These are phyloP conservation scores for Blastobotrys terrestris DNA, from an alignment of 805 yeast species.

Conservation along the genomic window DNA sequence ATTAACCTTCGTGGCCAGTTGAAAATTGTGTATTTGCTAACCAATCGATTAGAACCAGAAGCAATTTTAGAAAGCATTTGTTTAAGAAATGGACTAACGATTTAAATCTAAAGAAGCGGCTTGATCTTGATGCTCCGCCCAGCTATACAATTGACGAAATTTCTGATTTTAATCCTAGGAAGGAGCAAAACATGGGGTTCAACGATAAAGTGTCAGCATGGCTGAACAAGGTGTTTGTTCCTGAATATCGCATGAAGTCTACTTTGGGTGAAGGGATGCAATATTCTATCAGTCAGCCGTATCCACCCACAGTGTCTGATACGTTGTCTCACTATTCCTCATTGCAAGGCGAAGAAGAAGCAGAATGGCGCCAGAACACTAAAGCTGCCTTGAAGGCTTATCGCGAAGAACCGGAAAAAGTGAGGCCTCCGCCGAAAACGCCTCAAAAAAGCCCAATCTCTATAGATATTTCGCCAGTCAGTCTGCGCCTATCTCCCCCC, in stretches of 20 bases:
- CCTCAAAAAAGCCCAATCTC: background rate
- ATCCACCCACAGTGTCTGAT: background rate
- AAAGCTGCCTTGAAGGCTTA: background rate
- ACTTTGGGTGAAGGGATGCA: conserved; percentile 1
- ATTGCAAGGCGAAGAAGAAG: background rate
- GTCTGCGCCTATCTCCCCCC: background rate
- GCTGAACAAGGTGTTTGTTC: conserved; percentile 5
- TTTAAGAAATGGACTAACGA: background rate
- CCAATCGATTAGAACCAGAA: background rate
- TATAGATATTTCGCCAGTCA: background rate
- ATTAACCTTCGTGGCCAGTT: too few relatives aligned
- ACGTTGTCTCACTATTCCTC: background rate
- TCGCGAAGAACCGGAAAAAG: background rate
- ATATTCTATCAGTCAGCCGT: background rate
- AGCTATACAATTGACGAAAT: background rate
- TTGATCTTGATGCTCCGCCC: background rate
- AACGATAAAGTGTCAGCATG: conserved; percentile 6
- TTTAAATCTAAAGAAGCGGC: background rate
- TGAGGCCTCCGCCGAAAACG: background rate
- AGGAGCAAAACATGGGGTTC: conserved; percentile 8
- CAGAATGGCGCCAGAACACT: background rate
- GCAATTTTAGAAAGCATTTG: background rate
- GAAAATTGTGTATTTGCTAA: background rate
- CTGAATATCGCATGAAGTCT: background rate
- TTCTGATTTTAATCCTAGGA: conserved; percentile 5